These are phyloP conservation scores for Actinomucor elegans DNA, from an alignment of 371 early-diverging fungal genomes.

Conservation along the genomic window DNA sequence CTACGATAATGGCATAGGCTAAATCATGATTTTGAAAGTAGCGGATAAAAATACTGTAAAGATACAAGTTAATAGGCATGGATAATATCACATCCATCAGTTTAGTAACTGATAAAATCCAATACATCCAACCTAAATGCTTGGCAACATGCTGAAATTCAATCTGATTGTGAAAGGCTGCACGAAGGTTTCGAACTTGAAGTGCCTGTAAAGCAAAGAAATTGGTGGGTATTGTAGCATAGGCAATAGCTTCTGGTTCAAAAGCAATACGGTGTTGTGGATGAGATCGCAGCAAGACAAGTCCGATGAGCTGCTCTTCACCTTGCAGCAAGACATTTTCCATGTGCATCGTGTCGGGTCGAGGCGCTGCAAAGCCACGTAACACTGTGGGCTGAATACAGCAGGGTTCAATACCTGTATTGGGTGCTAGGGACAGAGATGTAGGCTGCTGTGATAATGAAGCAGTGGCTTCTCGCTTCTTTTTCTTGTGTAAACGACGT, in stretches of 20 bases:
- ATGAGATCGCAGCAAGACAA: slow-evolving; percentile 44
- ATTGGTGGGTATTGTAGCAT: slow-evolving; percentile 38
- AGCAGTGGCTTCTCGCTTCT: background rate
- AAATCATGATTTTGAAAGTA: slow-evolving; percentile 22
- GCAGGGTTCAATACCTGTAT: slow-evolving; percentile 24
- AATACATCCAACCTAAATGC: slow-evolving; percentile 38
- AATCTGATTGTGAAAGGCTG: slow-evolving; percentile 40
- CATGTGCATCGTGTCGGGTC: slow-evolving; percentile 45
- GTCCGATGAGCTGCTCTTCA: slow-evolving; percentile 46
- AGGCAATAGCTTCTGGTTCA: slow-evolving; percentile 50
- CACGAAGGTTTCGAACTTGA: slow-evolving; percentile 36
- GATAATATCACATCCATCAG: slow-evolving; percentile 41
- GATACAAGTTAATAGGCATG: slow-evolving; percentile 38
- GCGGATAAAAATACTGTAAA: slow-evolving; percentile 39
- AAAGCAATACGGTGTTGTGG: slow-evolving; percentile 46
- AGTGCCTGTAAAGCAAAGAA: slow-evolving; percentile 37
- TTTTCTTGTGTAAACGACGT: background rate
- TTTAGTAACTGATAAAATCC: slow-evolving; percentile 41
- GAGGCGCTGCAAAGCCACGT: slow-evolving; percentile 40
- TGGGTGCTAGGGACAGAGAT: slow-evolving; percentile 30
- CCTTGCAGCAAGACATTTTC: slow-evolving; percentile 44
- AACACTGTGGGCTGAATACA: slow-evolving; percentile 50
- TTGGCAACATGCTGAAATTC: slow-evolving; percentile 38
- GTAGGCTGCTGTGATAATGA: background rate
- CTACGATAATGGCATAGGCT: slow-evolving; percentile 37